These are phyloP conservation scores for Lolium perenne DNA, from an alignment of 176 grass and related monocot species.

Conservation along the genomic window DNA sequence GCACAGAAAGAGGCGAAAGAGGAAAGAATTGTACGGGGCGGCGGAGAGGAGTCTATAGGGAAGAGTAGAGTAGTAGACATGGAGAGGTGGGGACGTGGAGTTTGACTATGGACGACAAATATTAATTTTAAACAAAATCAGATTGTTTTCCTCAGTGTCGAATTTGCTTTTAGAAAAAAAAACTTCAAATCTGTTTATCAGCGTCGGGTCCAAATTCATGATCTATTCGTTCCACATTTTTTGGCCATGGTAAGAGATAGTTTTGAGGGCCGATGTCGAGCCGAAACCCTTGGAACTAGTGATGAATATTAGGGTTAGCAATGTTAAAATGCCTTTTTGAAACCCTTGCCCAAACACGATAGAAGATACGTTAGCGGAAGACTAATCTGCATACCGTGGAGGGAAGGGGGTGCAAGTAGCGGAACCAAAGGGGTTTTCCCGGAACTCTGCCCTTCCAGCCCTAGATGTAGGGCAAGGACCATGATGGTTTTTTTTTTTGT, in stretches of 20 bases:
- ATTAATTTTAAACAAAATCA: background rate
- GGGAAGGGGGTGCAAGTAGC: background rate
- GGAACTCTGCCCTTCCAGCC: background rate
- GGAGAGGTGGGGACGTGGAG: background rate
- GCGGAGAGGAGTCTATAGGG: constrained; percentile 19
- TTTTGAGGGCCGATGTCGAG: background rate
- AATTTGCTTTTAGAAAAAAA: background rate
- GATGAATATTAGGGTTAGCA: background rate
- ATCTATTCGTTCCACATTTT: background rate
- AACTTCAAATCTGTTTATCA: background rate
- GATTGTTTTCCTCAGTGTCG: background rate
- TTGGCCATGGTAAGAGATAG: background rate
- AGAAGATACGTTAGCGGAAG: background rate
- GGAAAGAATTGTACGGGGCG: constrained; percentile 20
- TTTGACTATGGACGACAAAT: background rate
- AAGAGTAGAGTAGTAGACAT: background rate
- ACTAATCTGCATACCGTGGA: background rate
- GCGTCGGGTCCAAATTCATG: background rate
- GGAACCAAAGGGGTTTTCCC: background rate
- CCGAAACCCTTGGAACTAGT: background rate
- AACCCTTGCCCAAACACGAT: background rate
- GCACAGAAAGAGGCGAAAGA: constrained; percentile 7
- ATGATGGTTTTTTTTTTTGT: background rate
- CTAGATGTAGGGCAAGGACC: background rate
- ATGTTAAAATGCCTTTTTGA: background rate